Percentiles rank a stretch among this genome's conserved stretches.
Conservation (phyloP, 495 filamentous ascomycete species). For the Xylaria cubensis region DNA sequence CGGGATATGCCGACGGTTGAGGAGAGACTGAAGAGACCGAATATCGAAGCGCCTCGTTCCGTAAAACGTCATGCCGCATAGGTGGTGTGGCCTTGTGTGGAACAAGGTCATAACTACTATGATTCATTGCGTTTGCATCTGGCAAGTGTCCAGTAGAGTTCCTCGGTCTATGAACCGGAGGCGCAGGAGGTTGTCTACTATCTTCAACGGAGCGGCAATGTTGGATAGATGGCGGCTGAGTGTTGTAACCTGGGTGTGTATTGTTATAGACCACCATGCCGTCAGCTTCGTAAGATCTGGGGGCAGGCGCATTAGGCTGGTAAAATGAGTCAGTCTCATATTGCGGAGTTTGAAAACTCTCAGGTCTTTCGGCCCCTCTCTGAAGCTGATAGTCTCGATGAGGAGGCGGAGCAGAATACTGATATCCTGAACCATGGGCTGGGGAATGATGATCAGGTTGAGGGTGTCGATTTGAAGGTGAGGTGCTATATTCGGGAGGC, state of each 20-base stretch:
- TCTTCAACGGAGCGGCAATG: conserved; percentile 34
- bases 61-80: conserved; percentile 58
- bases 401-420: conserved; percentile 40
- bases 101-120: conserved; percentile 35
- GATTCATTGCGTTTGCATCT: conserved; percentile 12
- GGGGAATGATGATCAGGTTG: conserved; percentile 43
- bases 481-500: conserved; percentile 51
- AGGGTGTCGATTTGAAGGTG: conserved; percentile 40
- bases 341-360: conserved; percentile 35
- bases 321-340: conserved; percentile 40
- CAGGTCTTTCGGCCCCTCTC: conserved; percentile 41
- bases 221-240: conserved; percentile 26
- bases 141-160: conserved; percentile 45
- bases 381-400: conserved; percentile 43
- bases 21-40: conserved; percentile 41
- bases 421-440: conserved; percentile 36
- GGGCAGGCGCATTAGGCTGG: conserved; percentile 27
- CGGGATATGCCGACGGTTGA: conserved; percentile 46
- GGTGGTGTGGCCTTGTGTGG: conserved; percentile 43
- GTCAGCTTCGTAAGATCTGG: conserved; percentile 32
- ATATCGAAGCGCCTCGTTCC: conserved; percentile 55
- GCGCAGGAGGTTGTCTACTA: conserved; percentile 52
- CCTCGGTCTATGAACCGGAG: conserved; percentile 52
- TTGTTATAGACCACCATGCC: conserved; percentile 31
- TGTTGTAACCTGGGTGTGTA: conserved; percentile 28